Evolutionary conservation across 768 basidiomycete genomes (phyloP).

Genomic region (Phanerodontia chrysosporium): DNA sequence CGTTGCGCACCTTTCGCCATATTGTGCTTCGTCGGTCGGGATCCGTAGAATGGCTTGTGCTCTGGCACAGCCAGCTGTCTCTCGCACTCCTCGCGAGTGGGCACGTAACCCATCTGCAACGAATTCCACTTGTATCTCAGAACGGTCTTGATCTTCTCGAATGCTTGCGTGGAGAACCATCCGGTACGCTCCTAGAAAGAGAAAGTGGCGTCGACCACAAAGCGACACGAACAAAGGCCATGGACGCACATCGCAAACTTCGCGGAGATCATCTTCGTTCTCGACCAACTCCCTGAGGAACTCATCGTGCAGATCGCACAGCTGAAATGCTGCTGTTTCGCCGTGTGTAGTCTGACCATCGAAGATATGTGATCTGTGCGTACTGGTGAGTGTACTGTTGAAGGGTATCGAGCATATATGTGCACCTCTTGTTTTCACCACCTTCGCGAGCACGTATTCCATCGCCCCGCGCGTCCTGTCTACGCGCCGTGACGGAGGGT

Average conservation of each 20-base stretch:
- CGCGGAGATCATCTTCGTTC: conserved; percentile 61
- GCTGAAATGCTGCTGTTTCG: conserved; percentile 90
- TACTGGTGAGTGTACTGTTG: background rate
- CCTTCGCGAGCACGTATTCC: conserved; percentile 31
- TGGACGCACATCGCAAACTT: conserved; percentile 65
- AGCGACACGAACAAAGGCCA: background rate
- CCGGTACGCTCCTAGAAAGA: conserved; percentile 70
- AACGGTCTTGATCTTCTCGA: conserved; percentile 82
- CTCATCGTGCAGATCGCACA: conserved; percentile 87
- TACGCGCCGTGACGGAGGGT: conserved; percentile 68
- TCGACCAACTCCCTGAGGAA: conserved; percentile 81
- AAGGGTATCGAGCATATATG: background rate
- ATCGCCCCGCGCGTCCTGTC: conserved; percentile 51
- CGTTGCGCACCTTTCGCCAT: conserved; percentile 85
- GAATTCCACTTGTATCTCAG: conserved; percentile 66
- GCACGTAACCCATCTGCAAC: conserved; percentile 58
- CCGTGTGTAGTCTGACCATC: conserved; percentile 78
- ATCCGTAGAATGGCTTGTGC: conserved; percentile 33
- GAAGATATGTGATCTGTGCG: conserved; percentile 68
- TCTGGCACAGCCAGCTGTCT: conserved; percentile 48
- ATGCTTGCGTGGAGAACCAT: conserved; percentile 76
- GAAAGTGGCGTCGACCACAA: background rate
- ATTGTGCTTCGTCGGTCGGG: conserved; percentile 72
- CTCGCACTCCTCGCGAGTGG: conserved; percentile 70
- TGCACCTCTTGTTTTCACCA: conserved; percentile 13